A percentile compares a stretch with the other conserved stretches of the same genome.
phyloP scores from a whole-genome alignment of 2,329 filamentous ascomycete genomes.

The Paracamarosporium sp. region DNA sequence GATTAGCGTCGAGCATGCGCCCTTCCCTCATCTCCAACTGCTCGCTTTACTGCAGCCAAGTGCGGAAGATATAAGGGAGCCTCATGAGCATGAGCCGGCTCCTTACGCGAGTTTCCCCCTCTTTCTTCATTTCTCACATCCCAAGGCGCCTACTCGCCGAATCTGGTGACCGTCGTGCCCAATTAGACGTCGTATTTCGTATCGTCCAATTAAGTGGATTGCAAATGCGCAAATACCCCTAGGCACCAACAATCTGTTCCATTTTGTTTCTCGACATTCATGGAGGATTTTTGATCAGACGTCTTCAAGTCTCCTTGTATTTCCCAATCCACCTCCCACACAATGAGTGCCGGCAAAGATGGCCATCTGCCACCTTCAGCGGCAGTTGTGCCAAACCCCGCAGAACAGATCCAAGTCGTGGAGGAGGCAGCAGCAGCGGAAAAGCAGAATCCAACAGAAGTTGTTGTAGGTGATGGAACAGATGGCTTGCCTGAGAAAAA shows the following conservation, averaged over 20 bases:
- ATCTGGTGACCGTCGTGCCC: not conserved
- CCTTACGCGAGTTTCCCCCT: not conserved
- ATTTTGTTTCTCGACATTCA: not conserved
- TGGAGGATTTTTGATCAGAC: not conserved
- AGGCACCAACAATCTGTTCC: not conserved
- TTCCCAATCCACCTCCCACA: not conserved
- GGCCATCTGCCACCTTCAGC: constrained; percentile 11
- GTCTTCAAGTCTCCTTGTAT: not conserved
- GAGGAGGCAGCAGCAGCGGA: constrained; percentile 14
- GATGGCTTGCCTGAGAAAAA: constrained; percentile 19
- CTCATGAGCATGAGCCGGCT: not conserved
- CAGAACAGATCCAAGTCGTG: constrained; percentile 17
- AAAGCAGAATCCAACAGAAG: constrained; percentile 7
- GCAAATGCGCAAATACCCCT: not conserved
- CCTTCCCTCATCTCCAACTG: not conserved
- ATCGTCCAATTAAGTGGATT: not conserved
- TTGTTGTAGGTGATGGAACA: constrained; percentile 4
- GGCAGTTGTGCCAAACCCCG: constrained; percentile 18
- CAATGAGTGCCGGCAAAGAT: constrained; percentile 1
- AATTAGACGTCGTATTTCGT: constrained; percentile 3
- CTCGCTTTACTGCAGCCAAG: not conserved
- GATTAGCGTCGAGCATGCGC: not conserved
- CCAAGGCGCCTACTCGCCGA: not conserved
- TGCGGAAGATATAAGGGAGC: not conserved
- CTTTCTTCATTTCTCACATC: not conserved